Evolutionary conservation across 140 eudicot species (phyloP), one percentile per base, ranked within the genome.

Genomic region (Anethum foeniculum): DNA sequence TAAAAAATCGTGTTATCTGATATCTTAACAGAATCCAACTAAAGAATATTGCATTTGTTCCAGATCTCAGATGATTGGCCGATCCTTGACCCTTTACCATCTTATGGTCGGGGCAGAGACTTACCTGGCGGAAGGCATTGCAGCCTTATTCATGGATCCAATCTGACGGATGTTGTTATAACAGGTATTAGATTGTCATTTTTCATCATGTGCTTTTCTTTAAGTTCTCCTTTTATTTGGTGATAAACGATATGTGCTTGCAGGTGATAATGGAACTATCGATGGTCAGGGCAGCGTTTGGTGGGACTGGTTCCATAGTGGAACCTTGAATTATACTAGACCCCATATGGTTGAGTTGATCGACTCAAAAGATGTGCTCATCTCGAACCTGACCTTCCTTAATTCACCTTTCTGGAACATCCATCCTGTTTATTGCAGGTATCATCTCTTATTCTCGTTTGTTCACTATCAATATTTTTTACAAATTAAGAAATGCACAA

Each of bases 251-350:
- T 46, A 38, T 27, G 41, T 46, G 62, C 62, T 27, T 75, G 28
- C 47, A 94, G 99, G 97, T 67, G 92, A 92, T 68, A 90, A 92
- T 79, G 99, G 99, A 56, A 95, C 99, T 58, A 89, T 95, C 32
- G 97, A 95, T 81, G 99, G 99, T 6, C 97, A 95, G 72, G 99
- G 99, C 76, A 90, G 88, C 5, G 80, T 88, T 39, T 95, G 99
- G 99, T 95, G 99, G 99, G 86, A 95, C 43, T 83, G 77, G 81
- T 86, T 85, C 64, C 52, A 80, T 38, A 71, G 84, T 51, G 88
- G 88, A 83, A 86, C 90, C 16, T 82, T 92, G 81, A 90, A 91
- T 82, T 81, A 92, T 74, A 95, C 92, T 64, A 89, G 97, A 11
- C 97, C 99, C 43, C 95, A 89, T 87, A 87, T 92, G 27, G 90